These are phyloP conservation scores for Hirschioporus abietinus DNA, from an alignment of 768 basidiomycete species.

Conservation along the genomic window DNA sequence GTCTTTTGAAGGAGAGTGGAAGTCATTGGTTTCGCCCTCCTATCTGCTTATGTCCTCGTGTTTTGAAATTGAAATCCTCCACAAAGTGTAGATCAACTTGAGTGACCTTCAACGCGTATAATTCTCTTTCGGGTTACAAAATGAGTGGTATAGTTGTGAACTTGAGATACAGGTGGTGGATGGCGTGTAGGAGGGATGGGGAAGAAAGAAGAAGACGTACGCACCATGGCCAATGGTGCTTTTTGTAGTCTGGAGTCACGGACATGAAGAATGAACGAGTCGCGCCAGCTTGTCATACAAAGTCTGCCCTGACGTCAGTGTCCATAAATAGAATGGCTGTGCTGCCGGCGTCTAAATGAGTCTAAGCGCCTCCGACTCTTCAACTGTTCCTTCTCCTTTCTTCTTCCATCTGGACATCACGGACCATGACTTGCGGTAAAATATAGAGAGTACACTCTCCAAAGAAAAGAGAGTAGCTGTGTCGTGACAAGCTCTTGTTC, in stretches of 20 bases:
- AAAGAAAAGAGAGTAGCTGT: no score
- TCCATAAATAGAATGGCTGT: neutral
- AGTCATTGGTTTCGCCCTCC: neutral
- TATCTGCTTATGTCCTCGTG: neutral
- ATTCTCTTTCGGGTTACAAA: no score
- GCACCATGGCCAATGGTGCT: neutral
- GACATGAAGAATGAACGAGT: neutral
- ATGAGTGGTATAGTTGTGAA: no score
- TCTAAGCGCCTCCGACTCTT: no score
- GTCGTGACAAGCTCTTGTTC: no score
- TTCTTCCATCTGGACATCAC: no score
- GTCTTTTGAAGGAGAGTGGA: slow-evolving; percentile 30
- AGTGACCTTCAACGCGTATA: no score
- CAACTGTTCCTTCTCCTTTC: no score
- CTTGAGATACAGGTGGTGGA: neutral
- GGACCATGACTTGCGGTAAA: no score
- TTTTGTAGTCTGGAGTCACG: neutral
- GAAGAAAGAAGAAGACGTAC: neutral
- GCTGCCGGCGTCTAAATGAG: no score
- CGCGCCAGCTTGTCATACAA: neutral
- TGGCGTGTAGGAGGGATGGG: neutral
- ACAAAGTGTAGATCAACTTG: no score
- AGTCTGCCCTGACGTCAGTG: neutral
- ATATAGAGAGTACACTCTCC: no score
- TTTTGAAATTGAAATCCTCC: neutral